A percentile compares a stretch with the other conserved stretches of the same genome.
These are phyloP conservation scores for Trichoderma atrobrunneum DNA, from an alignment of 2,329 filamentous ascomycete species.

Conservation along the genomic window DNA sequence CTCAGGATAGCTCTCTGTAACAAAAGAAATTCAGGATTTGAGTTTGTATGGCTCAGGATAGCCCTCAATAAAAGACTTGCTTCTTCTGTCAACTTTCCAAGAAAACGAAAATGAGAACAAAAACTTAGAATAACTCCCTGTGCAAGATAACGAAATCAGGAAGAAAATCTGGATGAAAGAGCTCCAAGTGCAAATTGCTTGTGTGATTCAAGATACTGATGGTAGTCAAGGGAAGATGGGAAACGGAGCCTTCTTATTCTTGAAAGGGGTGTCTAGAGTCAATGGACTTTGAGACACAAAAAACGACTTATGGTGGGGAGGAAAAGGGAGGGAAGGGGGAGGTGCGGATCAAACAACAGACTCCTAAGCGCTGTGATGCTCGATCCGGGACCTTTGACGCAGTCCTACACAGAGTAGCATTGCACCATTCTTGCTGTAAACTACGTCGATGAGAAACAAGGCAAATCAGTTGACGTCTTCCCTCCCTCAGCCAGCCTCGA, in stretches of 20 bases:
- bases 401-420: neutral
- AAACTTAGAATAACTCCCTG: neutral
- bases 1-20: constrained; percentile 23
- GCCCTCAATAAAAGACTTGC: constrained; percentile 18
- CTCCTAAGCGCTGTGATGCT: neutral
- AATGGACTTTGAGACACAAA: neutral
- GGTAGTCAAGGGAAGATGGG: neutral
- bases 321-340: neutral
- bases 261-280: neutral
- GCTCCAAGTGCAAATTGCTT: neutral
- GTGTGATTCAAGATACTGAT: neutral
- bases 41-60: constrained; percentile 23
- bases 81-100: neutral
- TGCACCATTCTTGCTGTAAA: neutral
- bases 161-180: neutral
- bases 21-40: constrained; percentile 17
- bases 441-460: neutral
- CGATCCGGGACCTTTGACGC: neutral
- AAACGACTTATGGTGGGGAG: neutral
- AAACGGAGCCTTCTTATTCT: constrained; percentile 9
- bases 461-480: neutral
- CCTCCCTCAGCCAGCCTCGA: neutral
- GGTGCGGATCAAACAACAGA: neutral
- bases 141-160: neutral
- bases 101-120: neutral